phyloP scores from a whole-genome alignment of 2,329 filamentous ascomycete species.

The Mycocentrospora acerina region DNA sequence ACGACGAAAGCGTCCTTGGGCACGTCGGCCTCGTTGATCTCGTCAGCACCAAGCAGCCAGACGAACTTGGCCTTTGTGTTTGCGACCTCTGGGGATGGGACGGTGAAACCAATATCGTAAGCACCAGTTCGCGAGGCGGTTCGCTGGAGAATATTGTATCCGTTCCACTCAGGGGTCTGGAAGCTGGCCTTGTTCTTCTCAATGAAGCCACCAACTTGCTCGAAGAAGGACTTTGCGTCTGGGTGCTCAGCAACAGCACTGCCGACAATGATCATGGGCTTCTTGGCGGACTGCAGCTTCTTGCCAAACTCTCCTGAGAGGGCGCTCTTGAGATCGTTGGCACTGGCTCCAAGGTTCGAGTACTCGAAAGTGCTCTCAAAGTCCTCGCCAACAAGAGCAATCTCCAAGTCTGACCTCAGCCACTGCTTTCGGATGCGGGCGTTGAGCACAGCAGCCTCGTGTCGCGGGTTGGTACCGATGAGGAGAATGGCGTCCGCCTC shows the following conservation, averaged over 20 bases:
- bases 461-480: slow-evolving; percentile 90
- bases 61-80: slow-evolving; percentile 89
- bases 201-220: slow-evolving; percentile 84
- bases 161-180: slow-evolving; percentile 88
- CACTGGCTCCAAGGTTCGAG: slow-evolving; percentile 81
- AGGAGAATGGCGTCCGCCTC: slow-evolving; percentile 90
- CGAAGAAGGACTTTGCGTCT: slow-evolving; percentile 91
- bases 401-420: slow-evolving; percentile 89
- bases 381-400: slow-evolving; percentile 85
- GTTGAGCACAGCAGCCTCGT: slow-evolving; percentile 93
- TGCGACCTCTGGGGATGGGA: slow-evolving; percentile 78
- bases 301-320: slow-evolving; percentile 88
- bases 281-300: slow-evolving; percentile 83
- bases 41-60: slow-evolving; percentile 95
- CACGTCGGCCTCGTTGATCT: slow-evolving; percentile 80
- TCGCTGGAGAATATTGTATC: slow-evolving; percentile 94
- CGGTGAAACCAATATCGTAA: slow-evolving; percentile 93
- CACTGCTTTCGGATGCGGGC: slow-evolving; percentile 97
- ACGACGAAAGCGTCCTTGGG: slow-evolving; percentile 95
- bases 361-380: slow-evolving; percentile 97
- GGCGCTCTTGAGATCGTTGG: slow-evolving; percentile 78
- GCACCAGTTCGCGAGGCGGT: slow-evolving; percentile 90
- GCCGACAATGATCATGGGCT: slow-evolving; percentile 94
- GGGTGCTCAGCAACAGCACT: slow-evolving; percentile 88
- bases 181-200: slow-evolving; percentile 93